Percentiles rank a stretch among this genome's conserved stretches.
Evolutionary conservation across 2,329 filamentous ascomycete species (phyloP).

Genomic region (Cladosporium halotolerans): DNA sequence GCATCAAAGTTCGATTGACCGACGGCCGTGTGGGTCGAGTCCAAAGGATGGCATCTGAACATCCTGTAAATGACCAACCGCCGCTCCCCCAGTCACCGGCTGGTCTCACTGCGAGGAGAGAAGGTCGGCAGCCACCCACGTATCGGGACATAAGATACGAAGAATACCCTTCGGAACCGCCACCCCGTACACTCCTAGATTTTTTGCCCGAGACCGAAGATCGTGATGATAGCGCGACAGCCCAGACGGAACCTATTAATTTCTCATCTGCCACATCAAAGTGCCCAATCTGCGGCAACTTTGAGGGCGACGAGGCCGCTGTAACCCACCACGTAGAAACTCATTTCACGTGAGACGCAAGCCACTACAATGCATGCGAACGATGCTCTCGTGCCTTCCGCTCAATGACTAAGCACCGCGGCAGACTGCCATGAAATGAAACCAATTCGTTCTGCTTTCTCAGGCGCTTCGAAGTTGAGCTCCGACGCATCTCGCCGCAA

Average conservation of each 20-base stretch:
- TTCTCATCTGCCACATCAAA: constrained; percentile 26
- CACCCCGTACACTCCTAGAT: constrained; percentile 23
- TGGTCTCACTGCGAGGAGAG: constrained; percentile 2
- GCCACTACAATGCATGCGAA: too few species aligned
- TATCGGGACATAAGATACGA: constrained; percentile 13
- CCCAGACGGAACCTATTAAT: constrained; percentile 15
- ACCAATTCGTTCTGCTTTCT: too few species aligned
- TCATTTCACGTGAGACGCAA: constrained; percentile 33
- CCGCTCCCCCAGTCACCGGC: neutral
- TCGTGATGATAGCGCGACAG: constrained; percentile 24
- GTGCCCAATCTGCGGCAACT: constrained; percentile 61
- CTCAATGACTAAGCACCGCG: too few species aligned
- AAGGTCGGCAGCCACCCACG: constrained; percentile 6
- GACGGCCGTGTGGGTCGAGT: constrained; percentile 70
- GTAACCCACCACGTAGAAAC: constrained; percentile 60
- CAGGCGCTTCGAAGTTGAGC: too few species aligned
- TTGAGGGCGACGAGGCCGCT: constrained; percentile 62
- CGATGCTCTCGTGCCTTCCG: too few species aligned
- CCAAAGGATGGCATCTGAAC: constrained; percentile 47
- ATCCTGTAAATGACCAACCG: constrained; percentile 18
- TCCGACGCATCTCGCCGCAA: too few species aligned
- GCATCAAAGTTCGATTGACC: constrained; percentile 68
- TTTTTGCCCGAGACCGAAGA: constrained; percentile 20
- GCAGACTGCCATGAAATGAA: too few species aligned
- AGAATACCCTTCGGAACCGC: constrained; percentile 17